Evolutionary conservation across 441 rosid species (phyloP), one percentile per base, ranked within the genome.

Genomic region (Bocquillonia castaneifolia): DNA sequence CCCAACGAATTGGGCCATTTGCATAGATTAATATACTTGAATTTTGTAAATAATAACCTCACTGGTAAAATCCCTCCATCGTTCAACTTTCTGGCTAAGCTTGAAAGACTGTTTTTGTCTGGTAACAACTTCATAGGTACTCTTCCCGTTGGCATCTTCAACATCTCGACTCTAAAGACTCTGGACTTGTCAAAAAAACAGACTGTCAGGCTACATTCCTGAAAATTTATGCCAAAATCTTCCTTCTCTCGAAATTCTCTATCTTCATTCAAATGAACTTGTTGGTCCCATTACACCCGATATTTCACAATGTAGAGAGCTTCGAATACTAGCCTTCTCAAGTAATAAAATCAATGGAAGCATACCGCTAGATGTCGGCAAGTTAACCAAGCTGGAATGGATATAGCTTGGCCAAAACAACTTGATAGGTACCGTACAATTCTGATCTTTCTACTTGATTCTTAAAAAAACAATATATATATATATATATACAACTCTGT

Each of bases 351-450:
- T 66, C n/a, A 6, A 39, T 40, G 70, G 70, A 40, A 57, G 48
- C 17, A 40, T 56, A 18, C 44, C 5, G 0, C 3, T 1, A 13
- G 63, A 67, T 29, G 42, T 67, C 10, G 52, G 45, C 7, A 67
- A 67, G 22, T 44, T 67, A 9, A 67, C 71, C 9, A 20, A 13
- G 54, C 63, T 67, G 23, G 44, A 14, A 20, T 0, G 0, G 1
- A 5, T 67, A 67, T 29, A 67, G 22, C 56, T 67, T 31, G 63
- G 32, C 9, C 1, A 1, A 17, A 67, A 56, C 56, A 67, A 67
- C 8, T 67, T 67, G 6, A 45, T 0, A 12, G 71, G 71, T 56
- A 42, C 12, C 10, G 23, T 0, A 3, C 3, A 14, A 10, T 0
- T n/a, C 14, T n/a, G 10, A 4, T 1, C 13, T 45, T 22, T 10